phyloP scores from a whole-genome alignment of 2,329 filamentous ascomycete genomes.

The Penicillium sp. region DNA sequence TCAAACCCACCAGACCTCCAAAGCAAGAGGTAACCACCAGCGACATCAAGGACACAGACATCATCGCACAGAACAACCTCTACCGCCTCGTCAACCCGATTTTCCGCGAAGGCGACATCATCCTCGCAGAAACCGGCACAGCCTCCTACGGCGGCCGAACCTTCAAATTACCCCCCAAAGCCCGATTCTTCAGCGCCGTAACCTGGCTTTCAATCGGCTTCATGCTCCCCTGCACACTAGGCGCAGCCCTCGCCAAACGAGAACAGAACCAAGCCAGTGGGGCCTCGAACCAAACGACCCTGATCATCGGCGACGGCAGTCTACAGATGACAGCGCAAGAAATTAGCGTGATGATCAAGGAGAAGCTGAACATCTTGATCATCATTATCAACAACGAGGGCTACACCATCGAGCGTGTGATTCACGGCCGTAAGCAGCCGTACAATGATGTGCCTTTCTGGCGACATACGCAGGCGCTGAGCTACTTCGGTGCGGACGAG shows the following conservation, averaged over 20 bases:
- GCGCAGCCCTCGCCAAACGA: conserved; percentile 50
- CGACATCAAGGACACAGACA: conserved; percentile 42
- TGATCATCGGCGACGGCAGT: conserved; percentile 60
- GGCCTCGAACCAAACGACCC: conserved; percentile 46
- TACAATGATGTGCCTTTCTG: conserved; percentile 56
- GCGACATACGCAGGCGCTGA: conserved; percentile 48
- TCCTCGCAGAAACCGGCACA: conserved; percentile 57
- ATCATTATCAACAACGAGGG: conserved; percentile 57
- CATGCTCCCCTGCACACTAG: conserved; percentile 55
- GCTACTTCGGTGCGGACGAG: conserved; percentile 45
- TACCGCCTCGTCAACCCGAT: conserved; percentile 47
- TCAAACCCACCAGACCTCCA: conserved; percentile 41
- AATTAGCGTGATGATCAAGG: conserved; percentile 57
- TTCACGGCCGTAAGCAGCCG: conserved; percentile 49
- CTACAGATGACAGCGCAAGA: conserved; percentile 64
- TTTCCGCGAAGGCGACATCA: conserved; percentile 50
- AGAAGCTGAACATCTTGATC: conserved; percentile 46
- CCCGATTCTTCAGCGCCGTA: conserved; percentile 47
- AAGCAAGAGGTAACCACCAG: conserved; percentile 14
- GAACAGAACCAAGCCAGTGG: conserved; percentile 18
- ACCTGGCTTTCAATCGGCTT: conserved; percentile 60
- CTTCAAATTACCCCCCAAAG: conserved; percentile 48
- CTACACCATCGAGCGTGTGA: conserved; percentile 56
- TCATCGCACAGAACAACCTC: conserved; percentile 46
- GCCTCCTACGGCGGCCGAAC: conserved; percentile 51